Evolutionary conservation across 2,329 filamentous ascomycete genomes (phyloP).

Genomic region (Domatiomyces globalis): DNA sequence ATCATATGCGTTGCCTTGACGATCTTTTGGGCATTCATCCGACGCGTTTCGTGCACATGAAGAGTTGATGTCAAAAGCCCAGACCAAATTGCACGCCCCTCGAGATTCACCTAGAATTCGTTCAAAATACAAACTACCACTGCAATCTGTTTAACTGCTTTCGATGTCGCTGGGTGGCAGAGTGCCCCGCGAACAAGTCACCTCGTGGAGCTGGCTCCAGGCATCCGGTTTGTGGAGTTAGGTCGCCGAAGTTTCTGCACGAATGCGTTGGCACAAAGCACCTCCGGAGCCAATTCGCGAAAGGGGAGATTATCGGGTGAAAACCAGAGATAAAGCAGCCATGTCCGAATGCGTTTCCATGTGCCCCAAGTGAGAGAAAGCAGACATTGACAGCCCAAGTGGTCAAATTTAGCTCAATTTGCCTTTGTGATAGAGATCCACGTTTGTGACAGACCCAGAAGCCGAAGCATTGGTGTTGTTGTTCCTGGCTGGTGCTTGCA

Average conservation of each 20-base stretch:
- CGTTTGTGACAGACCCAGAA: background rate
- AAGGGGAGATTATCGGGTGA: background rate
- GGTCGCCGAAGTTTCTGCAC: background rate
- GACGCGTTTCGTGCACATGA: background rate
- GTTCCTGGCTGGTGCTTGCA: background rate
- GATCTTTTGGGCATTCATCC: background rate
- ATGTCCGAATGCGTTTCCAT: background rate
- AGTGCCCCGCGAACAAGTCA: background rate
- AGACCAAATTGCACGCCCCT: background rate
- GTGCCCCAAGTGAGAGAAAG: background rate
- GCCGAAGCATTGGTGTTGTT: background rate
- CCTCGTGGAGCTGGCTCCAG: background rate
- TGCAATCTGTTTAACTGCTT: background rate
- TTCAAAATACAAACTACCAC: background rate
- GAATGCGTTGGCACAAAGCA: slow-evolving; percentile 1
- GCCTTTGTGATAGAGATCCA: background rate
- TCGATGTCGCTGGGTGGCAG: background rate
- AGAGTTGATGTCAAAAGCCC: no score
- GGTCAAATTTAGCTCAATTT: background rate
- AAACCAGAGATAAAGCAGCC: background rate
- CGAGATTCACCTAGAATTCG: background rate
- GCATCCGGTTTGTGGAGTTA: background rate
- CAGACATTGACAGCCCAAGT: background rate
- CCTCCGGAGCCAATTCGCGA: background rate
- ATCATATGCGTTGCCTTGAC: background rate